Conservation (phyloP, 1,284 basidiomycete species). For the Tilletia walkeri region DNA sequence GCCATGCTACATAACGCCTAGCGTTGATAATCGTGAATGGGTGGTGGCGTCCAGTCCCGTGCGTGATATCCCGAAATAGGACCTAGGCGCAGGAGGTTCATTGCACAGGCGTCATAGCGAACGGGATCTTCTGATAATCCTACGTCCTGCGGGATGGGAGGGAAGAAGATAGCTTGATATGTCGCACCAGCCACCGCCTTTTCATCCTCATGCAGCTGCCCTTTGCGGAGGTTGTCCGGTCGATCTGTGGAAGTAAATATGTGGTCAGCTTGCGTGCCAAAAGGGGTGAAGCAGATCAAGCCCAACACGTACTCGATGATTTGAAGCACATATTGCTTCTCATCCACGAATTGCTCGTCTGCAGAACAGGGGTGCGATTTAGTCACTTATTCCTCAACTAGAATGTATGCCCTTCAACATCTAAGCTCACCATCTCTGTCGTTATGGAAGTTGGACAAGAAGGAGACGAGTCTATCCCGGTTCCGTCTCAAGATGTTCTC, state of each 20-base stretch:
- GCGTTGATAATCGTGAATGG: no score
- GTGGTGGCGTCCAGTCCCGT: no score
- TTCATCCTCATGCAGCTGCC: not conserved
- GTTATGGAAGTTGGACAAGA: slow-evolving; percentile 91
- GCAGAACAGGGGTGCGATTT: not conserved
- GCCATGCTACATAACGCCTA: no score
- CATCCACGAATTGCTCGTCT: slow-evolving; percentile 55
- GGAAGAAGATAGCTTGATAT: no score
- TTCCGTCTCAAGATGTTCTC: slow-evolving; percentile 86
- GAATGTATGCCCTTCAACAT: no score
- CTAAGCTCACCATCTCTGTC: slow-evolving; percentile 73
- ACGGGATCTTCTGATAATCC: no score
- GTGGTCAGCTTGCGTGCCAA: not conserved
- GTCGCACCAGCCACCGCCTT: no score
- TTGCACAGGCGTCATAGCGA: no score
- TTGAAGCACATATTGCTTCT: slow-evolving; percentile 54
- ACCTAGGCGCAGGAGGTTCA: no score
- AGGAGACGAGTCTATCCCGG: slow-evolving; percentile 85
- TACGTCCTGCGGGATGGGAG: no score
- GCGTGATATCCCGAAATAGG: no score
- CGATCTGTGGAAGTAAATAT: not conserved
- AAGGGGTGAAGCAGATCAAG: not conserved
- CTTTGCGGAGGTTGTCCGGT: not conserved
- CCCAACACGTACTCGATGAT: slow-evolving; percentile 40
- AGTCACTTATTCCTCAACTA: no score